Evolutionary conservation across 2,329 filamentous ascomycete species (phyloP).

Genomic region (Hypoxylon sp.): DNA sequence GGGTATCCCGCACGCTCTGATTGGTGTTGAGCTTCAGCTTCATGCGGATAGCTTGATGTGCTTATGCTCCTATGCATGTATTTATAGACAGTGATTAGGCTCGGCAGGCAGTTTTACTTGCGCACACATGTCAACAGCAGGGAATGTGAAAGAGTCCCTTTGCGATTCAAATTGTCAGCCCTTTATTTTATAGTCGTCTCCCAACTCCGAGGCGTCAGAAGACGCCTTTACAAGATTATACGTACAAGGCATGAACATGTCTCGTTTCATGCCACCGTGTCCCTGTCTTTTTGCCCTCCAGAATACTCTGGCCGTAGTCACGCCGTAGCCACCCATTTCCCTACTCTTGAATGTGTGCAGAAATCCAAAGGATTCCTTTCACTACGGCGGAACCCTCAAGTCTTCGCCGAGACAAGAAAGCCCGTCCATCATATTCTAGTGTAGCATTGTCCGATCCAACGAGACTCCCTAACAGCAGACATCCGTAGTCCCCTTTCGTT

Average conservation of each 20-base stretch:
- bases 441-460: slow-evolving; percentile 1
- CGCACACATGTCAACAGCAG: not conserved
- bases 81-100: not conserved
- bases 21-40: slow-evolving; percentile 5
- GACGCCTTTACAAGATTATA: slow-evolving; percentile 44
- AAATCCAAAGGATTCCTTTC: slow-evolving; percentile 24
- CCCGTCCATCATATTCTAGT: not conserved
- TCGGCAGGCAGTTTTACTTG: not conserved
- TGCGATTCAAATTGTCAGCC: slow-evolving; percentile 23
- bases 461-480: not conserved
- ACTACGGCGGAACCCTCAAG: slow-evolving; percentile 5
- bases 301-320: slow-evolving; percentile 16
- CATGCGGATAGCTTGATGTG: not conserved
- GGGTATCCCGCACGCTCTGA: slow-evolving; percentile 7
- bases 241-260: slow-evolving; percentile 42
- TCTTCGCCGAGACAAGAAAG: not conserved
- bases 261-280: slow-evolving; percentile 31
- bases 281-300: slow-evolving; percentile 23
- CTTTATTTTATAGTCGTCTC: slow-evolving; percentile 35
- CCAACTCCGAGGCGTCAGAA: slow-evolving; percentile 34
- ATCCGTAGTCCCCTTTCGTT: not conserved
- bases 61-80: not conserved
- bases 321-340: slow-evolving; percentile 8
- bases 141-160: not conserved
- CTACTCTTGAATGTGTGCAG: slow-evolving; percentile 8